These are phyloP conservation scores for Kodamaea ohmeri DNA, from an alignment of 1,139 yeast genomes.

Conservation along the genomic window DNA sequence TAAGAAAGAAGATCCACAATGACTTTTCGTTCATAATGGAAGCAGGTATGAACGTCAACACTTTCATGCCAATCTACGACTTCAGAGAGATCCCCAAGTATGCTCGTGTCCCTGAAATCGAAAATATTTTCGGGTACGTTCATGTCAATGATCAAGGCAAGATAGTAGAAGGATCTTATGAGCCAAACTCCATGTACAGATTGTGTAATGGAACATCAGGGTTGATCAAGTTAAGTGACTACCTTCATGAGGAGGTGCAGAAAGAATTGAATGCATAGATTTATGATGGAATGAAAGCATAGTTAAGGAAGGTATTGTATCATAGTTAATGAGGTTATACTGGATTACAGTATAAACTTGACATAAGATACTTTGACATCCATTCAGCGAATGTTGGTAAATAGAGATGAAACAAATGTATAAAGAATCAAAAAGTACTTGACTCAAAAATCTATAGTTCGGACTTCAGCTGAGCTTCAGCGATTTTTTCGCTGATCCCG, in stretches of 20 bases:
- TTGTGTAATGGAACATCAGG: constrained; percentile 55
- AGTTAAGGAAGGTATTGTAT: too few species aligned
- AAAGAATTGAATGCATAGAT: constrained; percentile 13
- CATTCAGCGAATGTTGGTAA: too few species aligned
- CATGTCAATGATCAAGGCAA: constrained; percentile 55
- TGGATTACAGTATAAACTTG: too few species aligned
- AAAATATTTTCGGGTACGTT: constrained; percentile 70
- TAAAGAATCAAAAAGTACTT: too few species aligned
- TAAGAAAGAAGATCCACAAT: constrained; percentile 28
- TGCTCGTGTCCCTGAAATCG: constrained; percentile 71
- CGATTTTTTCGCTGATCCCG: too few species aligned
- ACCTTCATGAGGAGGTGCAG: constrained; percentile 43
- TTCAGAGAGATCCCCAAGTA: constrained; percentile 63
- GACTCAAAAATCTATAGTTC: background rate
- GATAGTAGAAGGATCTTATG: constrained; percentile 55
- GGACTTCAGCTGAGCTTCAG: background rate
- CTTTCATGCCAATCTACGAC: constrained; percentile 72
- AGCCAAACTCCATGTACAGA: constrained; percentile 59
- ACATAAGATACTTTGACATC: too few species aligned
- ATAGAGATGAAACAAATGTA: too few species aligned
- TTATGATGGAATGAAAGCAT: background rate
- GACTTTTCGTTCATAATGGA: constrained; percentile 63
- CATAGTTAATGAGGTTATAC: too few species aligned
- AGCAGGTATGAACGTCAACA: constrained; percentile 55
- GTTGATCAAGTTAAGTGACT: constrained; percentile 55